Base-by-base conservation (phyloP, 1,284 basidiomycete species). In the Prillingera fragicola region DNA sequence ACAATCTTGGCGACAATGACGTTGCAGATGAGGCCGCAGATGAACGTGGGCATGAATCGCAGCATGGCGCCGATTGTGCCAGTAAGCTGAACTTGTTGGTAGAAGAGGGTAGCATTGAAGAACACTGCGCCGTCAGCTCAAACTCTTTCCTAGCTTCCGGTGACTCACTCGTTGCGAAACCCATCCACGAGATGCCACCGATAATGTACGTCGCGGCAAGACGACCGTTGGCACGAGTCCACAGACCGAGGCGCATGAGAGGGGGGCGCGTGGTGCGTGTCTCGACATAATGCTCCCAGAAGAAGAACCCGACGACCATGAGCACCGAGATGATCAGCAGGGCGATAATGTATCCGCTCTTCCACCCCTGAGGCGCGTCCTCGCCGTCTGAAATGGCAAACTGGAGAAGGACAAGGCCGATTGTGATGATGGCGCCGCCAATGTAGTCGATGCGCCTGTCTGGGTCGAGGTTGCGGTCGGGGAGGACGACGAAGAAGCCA, bases 371-470 rank as follows among this genome's bases (percentile, higher is more conserved):
- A 0, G 81, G 77, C 0, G 84, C 85, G 8, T 77, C 71, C 33
- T 80, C 77, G 1, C 84, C 87, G 59, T 87, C 80, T 34, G 82
- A 81, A 1, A 94, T 77, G 1, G 82, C 80, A 59, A 91, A 92
- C 10, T 85, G 77, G 51, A 94, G 75, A 3, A 92, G 73, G 0
- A 86, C 81, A 12, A 92, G 73, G 0, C 85, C 88, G 0, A 75
- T 64, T 0, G 86, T 89, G 34, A 87, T 76, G 24, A 91, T 68
- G 15, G 79, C 71, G 0, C 84, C 84, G 5, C 90, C 89, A 17
- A 87, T 59, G 85, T 86, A 91, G 61, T 95, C 89, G 0, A 94
- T 74, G 0, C 84, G 75, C 19, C 70, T 71, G 54, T 86, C 82
- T 0, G 44, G 36, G 24, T 60, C 62, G 5, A 62, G 59, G 7